Base-by-base conservation (phyloP, 352 stramenopile species). In the Phytopythium helicoides region DNA sequence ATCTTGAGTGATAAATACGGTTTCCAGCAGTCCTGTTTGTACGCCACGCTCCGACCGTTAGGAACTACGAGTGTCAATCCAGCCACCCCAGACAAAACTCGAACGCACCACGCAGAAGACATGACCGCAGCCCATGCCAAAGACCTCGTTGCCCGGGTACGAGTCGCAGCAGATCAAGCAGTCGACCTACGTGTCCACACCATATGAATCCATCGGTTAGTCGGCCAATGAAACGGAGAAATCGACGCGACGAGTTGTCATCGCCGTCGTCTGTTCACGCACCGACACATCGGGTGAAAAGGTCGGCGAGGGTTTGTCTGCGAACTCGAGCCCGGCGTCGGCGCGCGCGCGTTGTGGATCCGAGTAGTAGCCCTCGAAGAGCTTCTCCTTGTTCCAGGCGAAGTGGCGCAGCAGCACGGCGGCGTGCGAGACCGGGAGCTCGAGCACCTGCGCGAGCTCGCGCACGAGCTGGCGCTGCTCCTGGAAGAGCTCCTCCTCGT, bases 91-190 rank as follows among this genome's bases (percentile, higher is more conserved):
- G 28, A 33, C 28, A 9, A 33, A 33, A n/a, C 5, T 33, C 28
- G 9, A 33, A 97, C 53, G 81, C 60, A 83, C 85, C 48, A 95
- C 64, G 65, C 96, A 99, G 73, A 98, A 99, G 53, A 95, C 81
- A 61, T 99, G 97, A 31, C 87, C 86, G 64, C 97, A 99, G n/a
- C 92, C 89, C 85, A 99, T 97, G 38, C 78, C 76, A 47, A 98
- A 95, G 21, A 89, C 63, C 37, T 92, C 71, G 18, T 62, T 73
- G 11, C 72, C 40, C 19, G 67, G 41, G 45, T 92, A 90, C 57
- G 97, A 87, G 54, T 98, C 90, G 71, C 87, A 98, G 74, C 97
- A 99, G 70, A 99, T 99, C 36, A 90, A 73, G 69, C 84, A 94
- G 39, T 89, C 74, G 42, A 89, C 56, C 81, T 92, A 47, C n/a